Conservation (phyloP, 75 land plant species). For the Adiantum capillusveneris region DNA sequence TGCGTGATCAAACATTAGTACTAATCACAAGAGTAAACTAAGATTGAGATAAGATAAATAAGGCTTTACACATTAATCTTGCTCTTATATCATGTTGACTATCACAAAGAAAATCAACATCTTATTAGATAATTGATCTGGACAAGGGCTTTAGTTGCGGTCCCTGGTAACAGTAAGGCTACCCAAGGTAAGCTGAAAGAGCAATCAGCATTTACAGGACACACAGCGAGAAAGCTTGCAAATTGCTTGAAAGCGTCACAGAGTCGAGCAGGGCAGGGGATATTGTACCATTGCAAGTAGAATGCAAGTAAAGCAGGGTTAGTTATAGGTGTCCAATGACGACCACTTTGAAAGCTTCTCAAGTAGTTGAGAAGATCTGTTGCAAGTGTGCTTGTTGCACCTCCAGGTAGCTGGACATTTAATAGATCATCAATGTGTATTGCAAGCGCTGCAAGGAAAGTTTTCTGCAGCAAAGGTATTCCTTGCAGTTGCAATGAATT, state of each 20-base stretch:
- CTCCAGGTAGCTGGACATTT: slow-evolving; percentile 11
- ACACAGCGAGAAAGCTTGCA: not conserved
- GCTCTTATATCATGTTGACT: too few species aligned
- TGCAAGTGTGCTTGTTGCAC: slow-evolving; percentile 17
- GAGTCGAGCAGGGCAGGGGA: slow-evolving; percentile 35
- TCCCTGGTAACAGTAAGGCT: not conserved
- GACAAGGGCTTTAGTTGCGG: not conserved
- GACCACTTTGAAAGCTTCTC: slow-evolving; percentile 29
- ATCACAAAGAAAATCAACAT: too few species aligned
- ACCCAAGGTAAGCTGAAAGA: not conserved
- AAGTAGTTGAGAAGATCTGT: slow-evolving; percentile 37
- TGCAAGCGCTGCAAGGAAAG: slow-evolving; percentile 64
- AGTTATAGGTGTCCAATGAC: slow-evolving; percentile 3
- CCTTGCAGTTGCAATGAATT: slow-evolving; percentile 34
- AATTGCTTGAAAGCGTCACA: not conserved
- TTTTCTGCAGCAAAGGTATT: slow-evolving; percentile 49
- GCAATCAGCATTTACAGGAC: not conserved
- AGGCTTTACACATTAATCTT: too few species aligned
- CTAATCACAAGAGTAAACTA: too few species aligned
- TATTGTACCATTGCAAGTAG: slow-evolving; percentile 75
- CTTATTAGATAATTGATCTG: not conserved
- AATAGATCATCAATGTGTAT: slow-evolving; percentile 74
- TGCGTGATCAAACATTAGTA: too few species aligned
- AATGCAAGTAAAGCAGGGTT: slow-evolving; percentile 48
- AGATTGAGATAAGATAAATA: too few species aligned